Conservation (phyloP, 2,329 filamentous ascomycete species). For the Fulvia fulva region DNA sequence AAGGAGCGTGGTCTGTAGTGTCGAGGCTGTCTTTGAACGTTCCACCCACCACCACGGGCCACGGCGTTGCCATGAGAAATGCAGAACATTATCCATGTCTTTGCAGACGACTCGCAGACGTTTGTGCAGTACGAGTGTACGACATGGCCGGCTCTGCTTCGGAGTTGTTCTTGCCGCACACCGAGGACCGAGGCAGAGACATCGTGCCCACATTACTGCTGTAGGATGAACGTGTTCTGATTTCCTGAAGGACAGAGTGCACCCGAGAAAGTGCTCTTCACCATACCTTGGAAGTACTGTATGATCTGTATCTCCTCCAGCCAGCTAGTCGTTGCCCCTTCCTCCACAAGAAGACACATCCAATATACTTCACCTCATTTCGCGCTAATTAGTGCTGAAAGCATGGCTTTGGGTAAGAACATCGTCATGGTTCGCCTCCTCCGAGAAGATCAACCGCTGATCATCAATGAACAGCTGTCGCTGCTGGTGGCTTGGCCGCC, state of each 20-base stretch:
- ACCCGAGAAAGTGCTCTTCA: no score
- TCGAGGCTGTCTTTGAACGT: no score
- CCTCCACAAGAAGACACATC: neutral
- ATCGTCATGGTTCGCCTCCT: neutral
- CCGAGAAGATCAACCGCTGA: neutral
- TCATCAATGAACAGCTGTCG: conserved; percentile 3
- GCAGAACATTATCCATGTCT: no score
- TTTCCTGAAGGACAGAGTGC: no score
- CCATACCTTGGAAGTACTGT: no score
- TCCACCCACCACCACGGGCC: no score
- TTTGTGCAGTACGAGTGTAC: no score
- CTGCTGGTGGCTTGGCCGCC: conserved; percentile 30
- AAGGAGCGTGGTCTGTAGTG: no score
- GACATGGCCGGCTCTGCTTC: neutral
- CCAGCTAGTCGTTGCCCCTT: neutral
- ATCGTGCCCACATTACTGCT: neutral
- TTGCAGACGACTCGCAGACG: no score
- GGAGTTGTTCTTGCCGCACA: neutral
- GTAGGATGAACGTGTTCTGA: neutral
- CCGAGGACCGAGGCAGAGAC: neutral
- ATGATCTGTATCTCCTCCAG: no score
- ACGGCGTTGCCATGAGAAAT: no score
- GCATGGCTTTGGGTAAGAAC: neutral
- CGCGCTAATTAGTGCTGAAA: neutral
- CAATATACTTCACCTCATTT: neutral